These are phyloP conservation scores for Eucalyptus erythrocorys DNA, from an alignment of 345 rosid genomes.

Conservation along the genomic window DNA sequence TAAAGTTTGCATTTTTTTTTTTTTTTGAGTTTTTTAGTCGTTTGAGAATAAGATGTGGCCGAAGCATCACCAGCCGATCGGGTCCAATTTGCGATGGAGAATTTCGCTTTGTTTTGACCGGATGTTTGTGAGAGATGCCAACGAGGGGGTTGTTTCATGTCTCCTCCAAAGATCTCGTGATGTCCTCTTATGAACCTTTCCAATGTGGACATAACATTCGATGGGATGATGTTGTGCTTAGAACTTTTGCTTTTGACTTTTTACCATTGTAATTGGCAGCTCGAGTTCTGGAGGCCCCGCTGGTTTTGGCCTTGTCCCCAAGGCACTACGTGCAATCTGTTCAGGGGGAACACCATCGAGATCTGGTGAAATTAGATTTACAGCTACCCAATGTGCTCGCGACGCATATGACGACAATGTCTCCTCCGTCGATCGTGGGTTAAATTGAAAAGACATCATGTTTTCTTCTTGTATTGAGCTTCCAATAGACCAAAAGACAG, in stretches of 20 bases:
- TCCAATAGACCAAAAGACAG: not conserved
- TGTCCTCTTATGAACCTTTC: not conserved
- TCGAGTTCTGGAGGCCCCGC: not conserved
- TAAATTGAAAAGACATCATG: not conserved
- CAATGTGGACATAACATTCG: not conserved
- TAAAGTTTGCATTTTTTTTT: not conserved
- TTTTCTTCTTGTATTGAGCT: not conserved
- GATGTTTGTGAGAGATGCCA: not conserved
- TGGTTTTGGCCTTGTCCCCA: not conserved
- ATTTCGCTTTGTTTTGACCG: not conserved
- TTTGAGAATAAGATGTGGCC: not conserved
- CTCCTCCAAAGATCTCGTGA: not conserved
- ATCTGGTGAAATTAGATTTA: not conserved
- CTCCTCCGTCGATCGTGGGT: not conserved
- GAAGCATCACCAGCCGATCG: not conserved
- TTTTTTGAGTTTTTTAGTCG: not conserved
- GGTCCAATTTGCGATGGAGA: not conserved
- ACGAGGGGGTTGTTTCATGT: not conserved
- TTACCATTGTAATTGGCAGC: not conserved
- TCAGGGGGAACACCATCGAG: not conserved
- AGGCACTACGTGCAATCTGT: not conserved
- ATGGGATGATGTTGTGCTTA: not conserved
- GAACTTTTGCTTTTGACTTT: not conserved
- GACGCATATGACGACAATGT: not conserved
- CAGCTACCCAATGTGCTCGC: not conserved